Evolutionary conservation across 495 filamentous ascomycete species (phyloP).

Genomic region (Penicillium verhagenii): DNA sequence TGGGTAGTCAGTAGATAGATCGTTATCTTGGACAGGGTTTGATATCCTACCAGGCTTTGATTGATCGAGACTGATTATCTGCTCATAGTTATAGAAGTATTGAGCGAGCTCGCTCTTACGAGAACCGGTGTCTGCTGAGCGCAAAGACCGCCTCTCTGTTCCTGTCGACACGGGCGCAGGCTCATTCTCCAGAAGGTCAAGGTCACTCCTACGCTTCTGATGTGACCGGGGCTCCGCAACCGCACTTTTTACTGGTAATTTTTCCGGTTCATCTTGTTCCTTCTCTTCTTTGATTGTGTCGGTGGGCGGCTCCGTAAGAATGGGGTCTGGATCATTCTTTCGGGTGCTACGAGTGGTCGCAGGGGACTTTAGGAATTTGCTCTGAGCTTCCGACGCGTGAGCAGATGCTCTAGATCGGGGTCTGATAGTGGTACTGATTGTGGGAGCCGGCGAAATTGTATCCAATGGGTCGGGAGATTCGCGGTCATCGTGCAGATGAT

Average conservation of each 20-base stretch:
- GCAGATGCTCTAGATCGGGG: conserved; percentile 10
- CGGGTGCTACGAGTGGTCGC: conserved; percentile 15
- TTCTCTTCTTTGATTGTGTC: conserved; percentile 6
- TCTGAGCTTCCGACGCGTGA: conserved; percentile 5
- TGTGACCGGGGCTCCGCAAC: conserved; percentile 6
- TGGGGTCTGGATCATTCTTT: conserved; percentile 9
- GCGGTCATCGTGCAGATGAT: conserved; percentile 12
- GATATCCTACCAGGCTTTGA: conserved; percentile 65
- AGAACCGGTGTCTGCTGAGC: conserved; percentile 50
- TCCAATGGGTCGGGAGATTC: conserved; percentile 44
- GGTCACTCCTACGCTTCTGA: conserved; percentile 6
- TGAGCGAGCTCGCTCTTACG: conserved; percentile 82
- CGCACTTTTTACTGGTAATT: not conserved
- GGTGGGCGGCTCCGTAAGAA: not conserved
- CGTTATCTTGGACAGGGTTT: not conserved
- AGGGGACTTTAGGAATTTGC: conserved; percentile 9
- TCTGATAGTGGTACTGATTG: conserved; percentile 7
- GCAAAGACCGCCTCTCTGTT: conserved; percentile 45
- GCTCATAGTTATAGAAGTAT: conserved; percentile 90
- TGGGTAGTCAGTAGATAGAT: not conserved
- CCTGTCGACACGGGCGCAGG: conserved; percentile 2
- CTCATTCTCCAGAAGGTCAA: conserved; percentile 4
- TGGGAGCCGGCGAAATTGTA: conserved; percentile 32
- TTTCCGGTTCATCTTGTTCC: not conserved
- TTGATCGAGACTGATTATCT: conserved; percentile 78